Conservation (phyloP, 768 basidiomycete genomes). For the Myochromella boudieri region DNA sequence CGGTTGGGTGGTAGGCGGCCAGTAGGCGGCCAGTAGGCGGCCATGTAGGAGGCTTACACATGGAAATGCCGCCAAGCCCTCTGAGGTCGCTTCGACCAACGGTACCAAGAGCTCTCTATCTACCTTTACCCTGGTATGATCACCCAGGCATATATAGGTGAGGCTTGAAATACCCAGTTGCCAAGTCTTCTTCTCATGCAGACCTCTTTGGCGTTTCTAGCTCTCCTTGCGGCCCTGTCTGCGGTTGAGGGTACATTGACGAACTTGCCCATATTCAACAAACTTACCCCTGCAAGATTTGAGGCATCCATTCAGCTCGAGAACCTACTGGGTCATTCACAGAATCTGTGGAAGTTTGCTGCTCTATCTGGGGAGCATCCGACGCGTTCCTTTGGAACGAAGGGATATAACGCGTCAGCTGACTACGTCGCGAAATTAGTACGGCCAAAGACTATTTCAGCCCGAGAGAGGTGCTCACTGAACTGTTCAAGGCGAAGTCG, state of each 20-base stretch:
- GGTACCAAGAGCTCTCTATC: neutral
- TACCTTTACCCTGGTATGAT: too few relatives aligned
- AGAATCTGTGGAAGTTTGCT: slow-evolving; percentile 27
- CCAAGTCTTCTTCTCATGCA: slow-evolving; percentile 1
- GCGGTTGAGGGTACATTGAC: slow-evolving; percentile 1
- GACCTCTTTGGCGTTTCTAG: neutral
- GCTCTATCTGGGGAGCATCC: slow-evolving; percentile 20
- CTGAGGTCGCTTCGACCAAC: neutral
- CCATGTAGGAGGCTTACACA: too few relatives aligned
- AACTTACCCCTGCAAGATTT: slow-evolving; percentile 12
- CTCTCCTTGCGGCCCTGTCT: slow-evolving; percentile 3
- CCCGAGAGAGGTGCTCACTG: too few relatives aligned
- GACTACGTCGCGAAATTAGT: slow-evolving; percentile 27
- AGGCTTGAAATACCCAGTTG: too few relatives aligned
- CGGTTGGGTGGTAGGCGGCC: too few relatives aligned
- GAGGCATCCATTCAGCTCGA: slow-evolving; percentile 12
- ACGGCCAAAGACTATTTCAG: too few relatives aligned
- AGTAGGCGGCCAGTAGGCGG: too few relatives aligned
- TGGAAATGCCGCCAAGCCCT: slow-evolving; percentile 5
- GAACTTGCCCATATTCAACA: slow-evolving; percentile 5
- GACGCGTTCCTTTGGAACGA: slow-evolving; percentile 28
- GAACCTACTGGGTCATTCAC: slow-evolving; percentile 26
- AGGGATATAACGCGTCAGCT: slow-evolving; percentile 29
- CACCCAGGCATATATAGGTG: too few relatives aligned
- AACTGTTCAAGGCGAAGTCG: slow-evolving; percentile 18